Base-by-base conservation (phyloP, 1,139 yeast species). In the Pichia sp. region DNA sequence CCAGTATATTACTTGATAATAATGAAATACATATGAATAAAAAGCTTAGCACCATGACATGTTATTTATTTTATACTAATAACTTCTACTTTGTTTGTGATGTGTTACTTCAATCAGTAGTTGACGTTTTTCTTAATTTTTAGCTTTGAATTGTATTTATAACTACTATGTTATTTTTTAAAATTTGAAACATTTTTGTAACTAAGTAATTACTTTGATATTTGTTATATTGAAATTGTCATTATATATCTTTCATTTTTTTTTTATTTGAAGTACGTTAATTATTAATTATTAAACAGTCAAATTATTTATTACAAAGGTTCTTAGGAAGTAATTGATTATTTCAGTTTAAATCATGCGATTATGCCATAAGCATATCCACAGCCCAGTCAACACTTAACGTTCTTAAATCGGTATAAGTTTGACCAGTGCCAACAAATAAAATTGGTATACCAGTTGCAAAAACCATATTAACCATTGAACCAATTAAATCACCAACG, bases 391-490 rank as follows among this genome's bases (percentile, higher is more conserved):
- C 89, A 18, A 91, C 96, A 65, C 95, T 87, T 61, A 93, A 74
- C n/a, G 96, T 84, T 67, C 96, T 82, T 57, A 93, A 75, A 69
- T 93, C 99, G 0, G 99, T 93, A 63, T 95, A 93, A 2, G 96
- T 93, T 72, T 93, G 99, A 13, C 99, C 99, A 2, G 93, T 90
- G 31, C 99, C 99, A 52, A 93, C 95, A 70, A 93, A 93, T 60
- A 93, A 74, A 45, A 93, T 95, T 0, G 99, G 99, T 25, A 93
- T 95, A 42, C 90, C 90, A 0, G 99, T 93, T 5, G 97, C 93
- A 76, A 87, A 88, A 3, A 95, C 96, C 96, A 93, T 89, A 68
- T 93, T 91, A 33, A 93, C 96, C 90, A 95, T 88, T 0, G 96
- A 83, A 27, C 99, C 99, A 41, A 93, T 87, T 79, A 93, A 76